phyloP scores from a whole-genome alignment of 345 rosid species.

The Moricandia arvensis region DNA sequence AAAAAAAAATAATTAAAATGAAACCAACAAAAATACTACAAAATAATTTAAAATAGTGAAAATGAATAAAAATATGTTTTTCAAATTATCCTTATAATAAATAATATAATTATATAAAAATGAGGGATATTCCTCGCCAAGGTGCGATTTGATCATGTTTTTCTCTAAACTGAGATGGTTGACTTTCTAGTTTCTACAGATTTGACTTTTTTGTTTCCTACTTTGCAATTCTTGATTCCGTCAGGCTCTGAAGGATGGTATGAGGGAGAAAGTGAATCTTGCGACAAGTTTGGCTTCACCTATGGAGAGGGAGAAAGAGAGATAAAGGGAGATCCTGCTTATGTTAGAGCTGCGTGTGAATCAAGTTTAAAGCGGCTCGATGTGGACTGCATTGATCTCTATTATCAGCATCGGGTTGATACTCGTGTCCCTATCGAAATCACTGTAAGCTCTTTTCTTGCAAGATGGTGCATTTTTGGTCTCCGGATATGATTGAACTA shows the following conservation, averaged over 20 bases:
- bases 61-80: too few relatives aligned
- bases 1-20: too few relatives aligned
- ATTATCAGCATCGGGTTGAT: constrained; percentile 58
- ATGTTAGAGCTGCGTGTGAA: constrained; percentile 56
- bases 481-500: too few relatives aligned
- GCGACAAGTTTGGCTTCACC: constrained; percentile 44
- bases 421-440: neutral
- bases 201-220: too few relatives aligned
- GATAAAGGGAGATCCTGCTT: constrained; percentile 45
- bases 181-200: too few relatives aligned
- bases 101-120: too few relatives aligned
- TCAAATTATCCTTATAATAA: too few relatives aligned
- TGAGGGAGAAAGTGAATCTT: constrained; percentile 48
- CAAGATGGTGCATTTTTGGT: too few relatives aligned
- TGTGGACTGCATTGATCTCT: constrained; percentile 53
- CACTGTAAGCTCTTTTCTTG: neutral
- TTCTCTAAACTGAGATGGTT: too few relatives aligned
- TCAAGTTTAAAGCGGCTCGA: constrained; percentile 56
- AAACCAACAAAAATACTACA: too few relatives aligned
- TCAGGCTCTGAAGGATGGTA: constrained; percentile 35
- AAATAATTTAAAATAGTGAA: too few relatives aligned
- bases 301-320: constrained; percentile 28
- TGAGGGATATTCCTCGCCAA: too few relatives aligned
- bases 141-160: neutral
- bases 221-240: neutral